These are phyloP conservation scores for Hemisphaericaspora subhashii DNA, from an alignment of 1,139 yeast genomes.

Conservation along the genomic window DNA sequence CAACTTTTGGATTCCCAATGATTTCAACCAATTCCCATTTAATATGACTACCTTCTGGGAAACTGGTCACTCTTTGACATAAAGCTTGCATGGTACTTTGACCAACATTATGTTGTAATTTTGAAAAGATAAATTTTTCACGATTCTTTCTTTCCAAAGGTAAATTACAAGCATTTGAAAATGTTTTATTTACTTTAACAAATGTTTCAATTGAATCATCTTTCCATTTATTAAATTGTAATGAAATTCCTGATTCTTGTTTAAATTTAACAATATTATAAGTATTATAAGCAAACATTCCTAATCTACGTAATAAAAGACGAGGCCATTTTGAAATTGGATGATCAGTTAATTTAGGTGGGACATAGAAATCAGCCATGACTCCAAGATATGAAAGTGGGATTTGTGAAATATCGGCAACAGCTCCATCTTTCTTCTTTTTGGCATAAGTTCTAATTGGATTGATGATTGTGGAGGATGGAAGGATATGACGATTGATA, in stretches of 20 bases:
- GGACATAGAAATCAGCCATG: conserved; percentile 45
- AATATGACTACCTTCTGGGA: conserved; percentile 61
- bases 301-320: conserved; percentile 37
- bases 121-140: conserved; percentile 28
- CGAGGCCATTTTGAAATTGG: conserved; percentile 43
- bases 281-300: conserved; percentile 45
- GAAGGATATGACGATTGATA: too few species aligned
- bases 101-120: conserved; percentile 36
- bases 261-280: conserved; percentile 42
- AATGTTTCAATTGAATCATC: conserved; percentile 43
- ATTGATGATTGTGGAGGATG: not conserved
- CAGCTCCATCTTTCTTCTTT: conserved; percentile 19
- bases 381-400: conserved; percentile 44
- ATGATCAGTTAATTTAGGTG: conserved; percentile 33
- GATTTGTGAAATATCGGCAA: conserved; percentile 36
- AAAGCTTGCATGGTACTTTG: conserved; percentile 34
- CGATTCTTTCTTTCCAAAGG: conserved; percentile 22
- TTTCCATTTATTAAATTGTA: conserved; percentile 46
- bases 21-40: conserved; percentile 78
- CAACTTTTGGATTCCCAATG: conserved; percentile 68
- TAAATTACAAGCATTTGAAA: conserved; percentile 43
- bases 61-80: conserved; percentile 28
- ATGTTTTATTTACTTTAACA: conserved; percentile 43
- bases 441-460: conserved; percentile 2
- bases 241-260: conserved; percentile 40